Base-by-base conservation (phyloP, 805 yeast genomes). In the Saccharomycopsis sp. region DNA sequence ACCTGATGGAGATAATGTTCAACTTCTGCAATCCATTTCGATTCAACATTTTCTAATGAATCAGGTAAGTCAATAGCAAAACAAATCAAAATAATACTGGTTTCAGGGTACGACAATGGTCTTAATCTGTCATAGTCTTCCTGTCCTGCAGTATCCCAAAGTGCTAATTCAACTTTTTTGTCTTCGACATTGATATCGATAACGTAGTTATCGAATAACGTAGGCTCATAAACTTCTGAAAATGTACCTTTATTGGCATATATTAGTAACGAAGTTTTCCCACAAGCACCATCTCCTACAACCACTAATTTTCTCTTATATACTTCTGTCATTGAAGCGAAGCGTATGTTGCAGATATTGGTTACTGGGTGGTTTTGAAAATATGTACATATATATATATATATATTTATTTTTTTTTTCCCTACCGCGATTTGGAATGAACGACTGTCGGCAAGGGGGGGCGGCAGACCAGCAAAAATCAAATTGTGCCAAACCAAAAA, bases 81-180 rank as follows among this genome's bases (percentile, higher is more conserved):
- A 74, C 96, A 88, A 58, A 88, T 86, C 61, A 88, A 74, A 50
- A 88, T 84, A 52, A 88, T 96, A 62, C 85, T 85, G 32, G 95
- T 82, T 63, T 88, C 95, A 51, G 96, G 96, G 66, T 88, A 88
- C 11, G 52, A 49, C 41, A 49, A 46, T 6, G 52, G 52, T 49
- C 52, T 49, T 13, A 49, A 44, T 23, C 96, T 84, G 66, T 87
- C 96, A 63, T 88, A 88, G 71, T 89, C 97, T 72, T 88, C 97
- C 76, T 88, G 97, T 53, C 97, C 97, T 45, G 97, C 96, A 55
- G 96, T 88, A 87, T 88, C 96, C 96, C 96, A 88, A 55, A 88
- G 72, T 5, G 96, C 95, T 65, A 88, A 72, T 64, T 89, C 96
- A 48, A 90, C 97, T 62, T 85, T 77, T 66, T 90, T 84, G 40